A percentile compares a stretch with the other conserved stretches of the same genome.
Evolutionary conservation across 495 filamentous ascomycete species (phyloP).

Genomic region (Penicillium robsamsonii): DNA sequence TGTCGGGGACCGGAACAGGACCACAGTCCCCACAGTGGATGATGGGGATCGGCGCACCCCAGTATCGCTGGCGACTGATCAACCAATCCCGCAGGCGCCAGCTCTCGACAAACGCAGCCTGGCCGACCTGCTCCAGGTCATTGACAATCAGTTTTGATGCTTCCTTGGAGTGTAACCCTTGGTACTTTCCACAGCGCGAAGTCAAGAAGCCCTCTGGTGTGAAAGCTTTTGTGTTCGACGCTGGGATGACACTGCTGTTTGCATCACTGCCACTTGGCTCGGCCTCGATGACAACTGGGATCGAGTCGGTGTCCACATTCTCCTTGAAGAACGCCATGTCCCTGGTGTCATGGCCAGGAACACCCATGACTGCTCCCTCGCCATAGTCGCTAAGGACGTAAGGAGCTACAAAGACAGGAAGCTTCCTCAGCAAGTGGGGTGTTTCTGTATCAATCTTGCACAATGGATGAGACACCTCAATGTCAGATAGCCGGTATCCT

Average conservation of each 20-base stretch:
- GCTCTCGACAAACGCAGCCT: slow-evolving; percentile 58
- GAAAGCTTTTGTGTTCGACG: slow-evolving; percentile 38
- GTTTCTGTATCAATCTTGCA: slow-evolving; percentile 50
- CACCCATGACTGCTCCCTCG: slow-evolving; percentile 89
- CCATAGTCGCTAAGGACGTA: slow-evolving; percentile 89
- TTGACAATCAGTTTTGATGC: slow-evolving; percentile 60
- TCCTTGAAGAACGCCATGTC: slow-evolving; percentile 78
- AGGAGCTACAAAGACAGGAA: slow-evolving; percentile 78
- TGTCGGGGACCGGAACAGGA: slow-evolving; percentile 70
- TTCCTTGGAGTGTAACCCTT: slow-evolving; percentile 57
- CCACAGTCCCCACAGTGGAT: slow-evolving; percentile 79
- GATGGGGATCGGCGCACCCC: slow-evolving; percentile 88
- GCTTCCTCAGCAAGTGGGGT: slow-evolving; percentile 46
- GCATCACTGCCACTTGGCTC: slow-evolving; percentile 38
- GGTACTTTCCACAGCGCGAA: slow-evolving; percentile 43
- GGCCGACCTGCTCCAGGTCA: slow-evolving; percentile 49
- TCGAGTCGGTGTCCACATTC: slow-evolving; percentile 56
- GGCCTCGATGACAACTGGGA: slow-evolving; percentile 46
- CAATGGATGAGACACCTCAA: slow-evolving; percentile 67
- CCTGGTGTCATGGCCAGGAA: slow-evolving; percentile 76
- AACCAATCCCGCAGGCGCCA: slow-evolving; percentile 86
- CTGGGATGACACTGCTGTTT: slow-evolving; percentile 36
- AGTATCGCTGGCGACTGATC: slow-evolving; percentile 84
- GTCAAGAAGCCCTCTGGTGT: slow-evolving; percentile 48
- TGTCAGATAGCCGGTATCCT: slow-evolving; percentile 61